Evolutionary conservation across 208 protist species (phyloP).

Genomic region (Wallacemonas sp.): DNA sequence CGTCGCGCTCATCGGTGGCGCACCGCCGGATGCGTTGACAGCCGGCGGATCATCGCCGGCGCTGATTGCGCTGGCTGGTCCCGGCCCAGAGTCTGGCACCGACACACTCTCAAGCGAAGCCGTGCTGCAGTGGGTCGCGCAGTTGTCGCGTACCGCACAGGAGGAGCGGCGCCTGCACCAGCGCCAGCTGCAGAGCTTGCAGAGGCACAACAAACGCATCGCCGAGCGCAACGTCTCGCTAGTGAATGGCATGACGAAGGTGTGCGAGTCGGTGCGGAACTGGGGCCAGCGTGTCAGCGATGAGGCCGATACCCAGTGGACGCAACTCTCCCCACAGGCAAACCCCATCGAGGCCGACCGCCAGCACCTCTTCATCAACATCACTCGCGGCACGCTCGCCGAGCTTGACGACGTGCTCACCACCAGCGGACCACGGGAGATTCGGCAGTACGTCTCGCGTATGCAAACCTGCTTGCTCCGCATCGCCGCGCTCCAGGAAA

Average conservation of each 20-base stretch:
- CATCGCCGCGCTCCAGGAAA: constrained; percentile 3
- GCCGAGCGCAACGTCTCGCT: constrained; percentile 38
- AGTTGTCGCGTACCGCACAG: constrained; percentile 46
- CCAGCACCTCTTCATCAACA: constrained; percentile 5
- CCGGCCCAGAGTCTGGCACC: constrained; percentile 1
- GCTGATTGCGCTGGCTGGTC: not conserved
- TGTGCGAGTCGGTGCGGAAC: constrained; percentile 44
- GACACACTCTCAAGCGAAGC: constrained; percentile 10
- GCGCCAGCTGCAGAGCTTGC: constrained; percentile 64
- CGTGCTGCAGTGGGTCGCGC: constrained; percentile 44
- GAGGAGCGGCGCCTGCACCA: constrained; percentile 48
- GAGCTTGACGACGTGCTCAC: constrained; percentile 5
- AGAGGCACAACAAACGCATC: constrained; percentile 67
- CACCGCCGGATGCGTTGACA: too few relatives aligned
- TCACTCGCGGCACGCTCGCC: not conserved
- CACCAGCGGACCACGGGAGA: constrained; percentile 4
- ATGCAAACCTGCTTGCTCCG: constrained; percentile 2
- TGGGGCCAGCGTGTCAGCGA: constrained; percentile 3
- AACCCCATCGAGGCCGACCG: not conserved
- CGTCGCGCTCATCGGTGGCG: too few relatives aligned
- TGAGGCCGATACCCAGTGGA: constrained; percentile 2
- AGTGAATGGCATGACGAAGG: constrained; percentile 30
- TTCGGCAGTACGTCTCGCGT: not conserved
- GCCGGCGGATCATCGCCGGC: too few relatives aligned
- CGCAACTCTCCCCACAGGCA: not conserved